Evolutionary conservation across 2,329 filamentous ascomycete species (phyloP).

Genomic region (Pleoardoris graminearum): DNA sequence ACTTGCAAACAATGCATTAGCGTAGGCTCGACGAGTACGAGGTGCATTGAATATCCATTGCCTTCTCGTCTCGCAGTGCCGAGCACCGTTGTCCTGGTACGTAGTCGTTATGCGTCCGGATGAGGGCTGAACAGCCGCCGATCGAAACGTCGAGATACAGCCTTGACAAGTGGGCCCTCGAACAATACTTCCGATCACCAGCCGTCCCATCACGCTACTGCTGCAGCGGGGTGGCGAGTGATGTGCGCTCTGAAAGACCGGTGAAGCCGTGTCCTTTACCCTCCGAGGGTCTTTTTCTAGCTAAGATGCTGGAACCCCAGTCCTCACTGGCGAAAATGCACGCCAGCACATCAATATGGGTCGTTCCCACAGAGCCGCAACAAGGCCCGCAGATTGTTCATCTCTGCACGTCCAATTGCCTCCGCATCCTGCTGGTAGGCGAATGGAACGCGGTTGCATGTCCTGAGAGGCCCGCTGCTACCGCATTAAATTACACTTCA

Average conservation of each 20-base stretch:
- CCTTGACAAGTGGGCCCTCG: conserved; percentile 39
- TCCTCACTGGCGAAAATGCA: conserved; percentile 77
- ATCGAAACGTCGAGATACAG: conserved; percentile 39
- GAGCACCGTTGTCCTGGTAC: conserved; percentile 33
- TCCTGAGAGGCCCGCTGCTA: conserved; percentile 44
- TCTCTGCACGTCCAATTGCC: conserved; percentile 44
- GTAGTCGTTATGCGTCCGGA: conserved; percentile 38
- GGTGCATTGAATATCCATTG: conserved; percentile 20
- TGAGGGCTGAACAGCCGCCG: conserved; percentile 37
- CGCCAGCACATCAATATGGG: conserved; percentile 84
- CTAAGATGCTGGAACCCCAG: conserved; percentile 46
- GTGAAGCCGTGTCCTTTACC: conserved; percentile 45
- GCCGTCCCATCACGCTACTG: conserved; percentile 41
- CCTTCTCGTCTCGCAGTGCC: conserved; percentile 23
- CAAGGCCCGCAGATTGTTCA: conserved; percentile 46
- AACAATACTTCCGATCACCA: conserved; percentile 37
- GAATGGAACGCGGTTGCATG: conserved; percentile 40
- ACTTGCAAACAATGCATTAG: conserved; percentile 40
- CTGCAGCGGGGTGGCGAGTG: conserved; percentile 44
- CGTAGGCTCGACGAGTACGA: conserved; percentile 34
- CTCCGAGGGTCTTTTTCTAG: conserved; percentile 40
- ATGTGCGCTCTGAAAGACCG: conserved; percentile 40
- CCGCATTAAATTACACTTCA: conserved; percentile 47
- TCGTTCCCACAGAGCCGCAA: conserved; percentile 51
- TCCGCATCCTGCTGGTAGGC: conserved; percentile 60